phyloP scores from a whole-genome alignment of 495 filamentous ascomycete species.

The Aspergillus campestris region DNA sequence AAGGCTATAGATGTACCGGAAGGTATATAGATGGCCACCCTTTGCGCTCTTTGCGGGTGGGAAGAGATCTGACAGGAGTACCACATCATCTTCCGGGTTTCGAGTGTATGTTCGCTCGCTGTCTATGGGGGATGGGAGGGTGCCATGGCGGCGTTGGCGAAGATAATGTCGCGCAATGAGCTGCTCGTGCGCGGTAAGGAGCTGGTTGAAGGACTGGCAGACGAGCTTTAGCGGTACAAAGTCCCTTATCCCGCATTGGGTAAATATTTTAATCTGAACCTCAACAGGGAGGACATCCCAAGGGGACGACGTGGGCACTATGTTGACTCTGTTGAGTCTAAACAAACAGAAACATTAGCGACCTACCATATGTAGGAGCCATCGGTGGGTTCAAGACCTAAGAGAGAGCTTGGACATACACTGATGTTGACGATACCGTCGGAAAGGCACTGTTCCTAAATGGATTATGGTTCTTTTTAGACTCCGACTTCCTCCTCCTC shows the following conservation, averaged over 20 bases:
- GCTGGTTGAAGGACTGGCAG: slow-evolving; percentile 30
- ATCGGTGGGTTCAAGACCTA: too few species aligned
- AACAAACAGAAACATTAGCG: slow-evolving; percentile 4
- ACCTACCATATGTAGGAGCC: neutral
- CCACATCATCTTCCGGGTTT: slow-evolving; percentile 37
- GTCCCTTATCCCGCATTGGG: slow-evolving; percentile 31
- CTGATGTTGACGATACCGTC: slow-evolving; percentile 12
- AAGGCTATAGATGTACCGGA: slow-evolving; percentile 32
- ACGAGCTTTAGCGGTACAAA: slow-evolving; percentile 31
- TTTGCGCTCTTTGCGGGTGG: slow-evolving; percentile 35
- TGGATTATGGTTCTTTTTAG: slow-evolving; percentile 14
- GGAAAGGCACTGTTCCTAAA: slow-evolving; percentile 13
- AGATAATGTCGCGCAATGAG: slow-evolving; percentile 35
- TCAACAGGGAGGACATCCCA: slow-evolving; percentile 37
- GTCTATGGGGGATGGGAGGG: slow-evolving; percentile 36
- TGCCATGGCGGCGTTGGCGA: slow-evolving; percentile 36
- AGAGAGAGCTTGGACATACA: slow-evolving; percentile 10
- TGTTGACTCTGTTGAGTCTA: slow-evolving; percentile 11
- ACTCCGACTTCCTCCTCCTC: slow-evolving; percentile 20
- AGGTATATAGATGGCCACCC: slow-evolving; percentile 39
- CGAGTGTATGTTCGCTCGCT: slow-evolving; percentile 33
- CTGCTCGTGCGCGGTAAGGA: slow-evolving; percentile 33
- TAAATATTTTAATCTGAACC: slow-evolving; percentile 39
- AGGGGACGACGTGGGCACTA: slow-evolving; percentile 19
- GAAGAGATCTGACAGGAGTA: slow-evolving; percentile 39